A percentile compares a stretch with the other conserved stretches of the same genome.
Evolutionary conservation across 805 yeast species (phyloP).

Genomic region (Saturnispora zaruensis): DNA sequence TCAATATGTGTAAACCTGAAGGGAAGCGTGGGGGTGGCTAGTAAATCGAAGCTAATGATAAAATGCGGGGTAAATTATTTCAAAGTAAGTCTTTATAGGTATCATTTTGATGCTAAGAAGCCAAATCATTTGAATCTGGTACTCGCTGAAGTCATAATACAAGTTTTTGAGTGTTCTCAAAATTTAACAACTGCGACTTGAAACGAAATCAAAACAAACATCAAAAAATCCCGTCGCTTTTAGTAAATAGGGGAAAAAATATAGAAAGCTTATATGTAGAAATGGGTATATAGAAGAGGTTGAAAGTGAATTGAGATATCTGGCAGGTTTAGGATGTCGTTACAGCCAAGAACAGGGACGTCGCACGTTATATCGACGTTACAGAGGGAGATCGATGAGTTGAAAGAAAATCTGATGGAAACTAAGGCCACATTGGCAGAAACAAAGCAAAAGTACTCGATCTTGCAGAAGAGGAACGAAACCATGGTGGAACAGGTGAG

Average conservation of each 20-base stretch:
- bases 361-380: constrained; percentile 28
- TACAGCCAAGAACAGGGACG: constrained; percentile 14
- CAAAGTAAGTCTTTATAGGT: not conserved
- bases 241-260: not conserved
- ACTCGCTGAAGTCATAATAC: not conserved
- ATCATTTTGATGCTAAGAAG: not conserved
- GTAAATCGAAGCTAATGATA: not conserved
- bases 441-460: constrained; percentile 43
- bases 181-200: not conserved
- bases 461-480: constrained; percentile 39
- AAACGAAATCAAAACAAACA: not conserved
- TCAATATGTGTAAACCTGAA: not conserved
- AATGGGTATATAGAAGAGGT: not conserved
- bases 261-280: not conserved
- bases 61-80: not conserved
- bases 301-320: not conserved
- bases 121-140: not conserved
- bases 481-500: constrained; percentile 55
- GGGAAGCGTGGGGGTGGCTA: too few species aligned
- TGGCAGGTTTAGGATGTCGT: not conserved
- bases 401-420: constrained; percentile 18
- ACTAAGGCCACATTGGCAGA: constrained; percentile 32
- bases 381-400: constrained; percentile 25
- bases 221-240: not conserved
- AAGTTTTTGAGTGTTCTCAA: not conserved